Evolutionary conservation across 805 yeast species (phyloP), one percentile per base, ranked within the genome.

Genomic region (Candida oleophila): DNA sequence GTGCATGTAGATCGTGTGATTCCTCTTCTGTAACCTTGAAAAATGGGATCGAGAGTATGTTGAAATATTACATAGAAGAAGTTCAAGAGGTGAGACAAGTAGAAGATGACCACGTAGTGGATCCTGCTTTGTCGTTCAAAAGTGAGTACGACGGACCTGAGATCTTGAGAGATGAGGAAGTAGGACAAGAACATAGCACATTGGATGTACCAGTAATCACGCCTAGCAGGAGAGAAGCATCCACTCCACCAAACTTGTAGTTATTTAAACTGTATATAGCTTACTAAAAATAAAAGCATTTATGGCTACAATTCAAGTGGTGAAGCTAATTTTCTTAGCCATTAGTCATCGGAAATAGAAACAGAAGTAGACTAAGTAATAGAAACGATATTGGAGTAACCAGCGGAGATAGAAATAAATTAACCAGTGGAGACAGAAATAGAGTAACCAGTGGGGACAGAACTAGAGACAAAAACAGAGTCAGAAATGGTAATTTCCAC

Each of bases 1-100:
- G 89, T 28, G 89, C 89, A 1, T 83, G 89, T 59, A 75, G 87
- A 57, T 78, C 86, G n/a, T 83, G 89, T 57, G 85, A 83, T 53
- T 73, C 83, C 16, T 77, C 83, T 45, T 78, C 82, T 37, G 83
- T 82, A 28, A 83, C 89, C 1, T 71, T 83, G 56, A 82, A 81
- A 52, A 78, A 78, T 50, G 89, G 89, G 19, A 83, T 83, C 42
- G 89, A 83, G 60, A 73, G 82, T 38, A 83, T 83, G 89, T 65
- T 83, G 62, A 83, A 80, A 56, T 80, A 82, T 62, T 83, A 83
- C 59, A 78, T 83, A 30, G 88, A 83, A 48, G 89, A 83, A 55
- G 88, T 83, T 16, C 73, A 74, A 49, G 69, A 72, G 42, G 89
- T 83, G 7, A 74, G 68, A 52, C 81, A 74, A 40, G 64, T 76